Evolutionary conservation across 352 stramenopile genomes (phyloP).

Genomic region (Pythium scleroteichum): DNA sequence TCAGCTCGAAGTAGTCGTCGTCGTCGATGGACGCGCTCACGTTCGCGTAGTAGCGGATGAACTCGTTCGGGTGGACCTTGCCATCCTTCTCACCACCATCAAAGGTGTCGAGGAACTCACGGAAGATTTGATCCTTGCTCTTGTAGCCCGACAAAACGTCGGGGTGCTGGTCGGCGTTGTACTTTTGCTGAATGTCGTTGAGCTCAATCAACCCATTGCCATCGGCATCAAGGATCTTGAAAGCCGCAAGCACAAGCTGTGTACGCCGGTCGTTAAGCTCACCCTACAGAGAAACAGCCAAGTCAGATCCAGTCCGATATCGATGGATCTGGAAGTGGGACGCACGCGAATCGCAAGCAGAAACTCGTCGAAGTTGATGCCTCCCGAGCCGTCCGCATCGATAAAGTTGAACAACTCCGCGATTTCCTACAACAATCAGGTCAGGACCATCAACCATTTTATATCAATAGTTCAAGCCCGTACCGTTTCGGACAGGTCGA

Average conservation of each 20-base stretch:
- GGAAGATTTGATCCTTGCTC: constrained; percentile 70
- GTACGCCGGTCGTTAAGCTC: constrained; percentile 74
- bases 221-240: constrained; percentile 77
- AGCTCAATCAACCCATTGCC: constrained; percentile 71
- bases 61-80: constrained; percentile 85
- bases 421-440: constrained; percentile 38
- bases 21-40: constrained; percentile 89
- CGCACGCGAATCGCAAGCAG: constrained; percentile 60
- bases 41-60: constrained; percentile 90
- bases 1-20: constrained; percentile 93
- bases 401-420: constrained; percentile 84
- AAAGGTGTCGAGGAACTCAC: constrained; percentile 87
- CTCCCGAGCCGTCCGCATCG: constrained; percentile 76
- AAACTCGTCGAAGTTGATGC: constrained; percentile 87
- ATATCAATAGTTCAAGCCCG: background rate
- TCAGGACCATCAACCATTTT: no score
- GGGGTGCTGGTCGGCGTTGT: constrained; percentile 83
- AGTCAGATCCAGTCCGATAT: background rate
- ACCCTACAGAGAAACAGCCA: constrained; percentile 23
- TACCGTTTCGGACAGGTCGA: constrained; percentile 51
- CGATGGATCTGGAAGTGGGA: background rate
- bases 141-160: constrained; percentile 77
- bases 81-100: constrained; percentile 87
- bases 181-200: constrained; percentile 76
- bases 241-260: constrained; percentile 75